These are phyloP conservation scores for Talaromyces sp. DNA, from an alignment of 2,329 filamentous ascomycete species.

Conservation along the genomic window DNA sequence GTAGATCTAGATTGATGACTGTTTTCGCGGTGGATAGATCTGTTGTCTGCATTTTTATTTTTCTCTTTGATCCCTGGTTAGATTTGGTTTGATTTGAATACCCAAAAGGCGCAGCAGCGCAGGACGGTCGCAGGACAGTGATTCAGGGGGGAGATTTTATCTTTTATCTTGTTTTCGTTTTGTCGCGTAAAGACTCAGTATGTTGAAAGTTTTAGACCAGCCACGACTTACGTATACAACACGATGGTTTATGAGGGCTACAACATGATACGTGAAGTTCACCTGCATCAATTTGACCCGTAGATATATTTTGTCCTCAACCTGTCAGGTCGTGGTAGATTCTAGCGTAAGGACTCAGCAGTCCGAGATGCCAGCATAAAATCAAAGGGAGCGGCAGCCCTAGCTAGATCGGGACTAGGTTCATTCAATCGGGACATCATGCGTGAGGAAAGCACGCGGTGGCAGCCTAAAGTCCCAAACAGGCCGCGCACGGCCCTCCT, in stretches of 20 bases:
- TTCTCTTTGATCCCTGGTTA: not conserved
- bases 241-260: too few species aligned
- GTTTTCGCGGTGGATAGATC: not conserved
- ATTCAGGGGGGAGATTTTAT: not conserved
- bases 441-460: not conserved
- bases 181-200: not conserved
- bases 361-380: too few species aligned
- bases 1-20: constrained; percentile 13
- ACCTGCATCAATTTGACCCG: too few species aligned
- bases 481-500: constrained; percentile 7
- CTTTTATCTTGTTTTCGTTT: not conserved
- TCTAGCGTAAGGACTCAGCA: too few species aligned
- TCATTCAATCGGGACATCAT: not conserved
- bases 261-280: too few species aligned
- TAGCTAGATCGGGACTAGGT: not conserved
- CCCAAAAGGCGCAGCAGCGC: not conserved
- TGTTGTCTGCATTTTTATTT: not conserved
- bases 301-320: too few species aligned
- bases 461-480: not conserved
- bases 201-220: not conserved
- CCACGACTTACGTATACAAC: not conserved
- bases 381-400: not conserved
- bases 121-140: not conserved
- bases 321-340: too few species aligned
- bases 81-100: constrained; percentile 1